Percentiles rank a stretch among this genome's conserved stretches.
Conservation (phyloP, 139 green algal species). For the Volvox reticuliferus region DNA sequence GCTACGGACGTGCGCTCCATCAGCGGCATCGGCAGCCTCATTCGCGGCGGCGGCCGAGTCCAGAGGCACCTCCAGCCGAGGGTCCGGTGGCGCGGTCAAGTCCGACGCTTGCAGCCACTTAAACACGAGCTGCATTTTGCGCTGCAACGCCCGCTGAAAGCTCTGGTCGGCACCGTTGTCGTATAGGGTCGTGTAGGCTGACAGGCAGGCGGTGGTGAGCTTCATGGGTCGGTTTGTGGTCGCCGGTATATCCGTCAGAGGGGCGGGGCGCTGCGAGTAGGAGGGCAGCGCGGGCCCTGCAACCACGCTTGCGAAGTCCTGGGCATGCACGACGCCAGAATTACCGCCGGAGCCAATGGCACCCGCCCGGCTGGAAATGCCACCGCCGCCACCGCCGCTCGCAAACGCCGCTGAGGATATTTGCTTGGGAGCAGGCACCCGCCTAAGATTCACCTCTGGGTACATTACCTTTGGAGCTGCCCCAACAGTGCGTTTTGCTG, state of each 20-base stretch:
- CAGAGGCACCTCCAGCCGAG: background rate
- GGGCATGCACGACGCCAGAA: background rate
- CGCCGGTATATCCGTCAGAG: background rate
- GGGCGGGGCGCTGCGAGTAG: conserved; percentile 9
- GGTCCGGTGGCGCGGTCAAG: conserved; percentile 22
- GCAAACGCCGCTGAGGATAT: background rate
- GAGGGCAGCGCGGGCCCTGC: background rate
- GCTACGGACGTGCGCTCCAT: too few species aligned
- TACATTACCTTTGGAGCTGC: too few species aligned
- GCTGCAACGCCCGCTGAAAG: conserved; percentile 40
- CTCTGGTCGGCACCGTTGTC: conserved; percentile 35
- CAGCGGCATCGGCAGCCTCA: background rate
- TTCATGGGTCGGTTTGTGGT: conserved; percentile 21
- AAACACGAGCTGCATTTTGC: conserved; percentile 46
- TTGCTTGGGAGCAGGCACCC: background rate
- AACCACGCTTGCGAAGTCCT: background rate
- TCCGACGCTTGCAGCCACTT: conserved; percentile 42
- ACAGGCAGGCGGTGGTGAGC: conserved; percentile 44
- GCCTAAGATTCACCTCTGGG: background rate
- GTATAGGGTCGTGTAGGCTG: conserved; percentile 38
- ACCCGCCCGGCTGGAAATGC: background rate
- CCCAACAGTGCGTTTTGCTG: too few species aligned
- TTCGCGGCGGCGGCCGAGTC: background rate
- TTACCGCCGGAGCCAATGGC: background rate
- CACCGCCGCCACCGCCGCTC: background rate